phyloP scores from a whole-genome alignment of 108 stramenopile species.

The Seminavis robusta region DNA sequence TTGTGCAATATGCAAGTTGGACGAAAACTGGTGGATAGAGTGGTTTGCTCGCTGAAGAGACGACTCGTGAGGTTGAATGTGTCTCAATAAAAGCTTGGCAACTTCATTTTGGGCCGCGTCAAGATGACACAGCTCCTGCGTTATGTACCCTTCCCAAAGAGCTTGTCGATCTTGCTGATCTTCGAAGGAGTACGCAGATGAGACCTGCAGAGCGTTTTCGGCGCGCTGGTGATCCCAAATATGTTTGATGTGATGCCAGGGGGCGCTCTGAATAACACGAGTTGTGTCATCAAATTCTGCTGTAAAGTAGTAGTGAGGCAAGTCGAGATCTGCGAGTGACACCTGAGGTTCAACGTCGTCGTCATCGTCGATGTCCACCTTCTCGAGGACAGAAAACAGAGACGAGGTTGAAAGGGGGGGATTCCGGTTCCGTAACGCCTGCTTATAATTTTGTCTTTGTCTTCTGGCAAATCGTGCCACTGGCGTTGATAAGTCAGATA shows the following conservation, averaged over 20 bases:
- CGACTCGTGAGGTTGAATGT: slow-evolving; percentile 30
- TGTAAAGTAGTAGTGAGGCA: slow-evolving; percentile 19
- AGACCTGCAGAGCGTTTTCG: not conserved
- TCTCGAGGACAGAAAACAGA: no score
- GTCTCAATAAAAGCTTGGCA: slow-evolving; percentile 13
- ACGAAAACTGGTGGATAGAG: slow-evolving; percentile 19
- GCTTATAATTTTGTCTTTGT: no score
- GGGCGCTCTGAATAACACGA: slow-evolving; percentile 5
- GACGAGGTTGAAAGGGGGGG: no score
- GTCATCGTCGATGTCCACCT: no score
- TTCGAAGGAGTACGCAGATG: not conserved
- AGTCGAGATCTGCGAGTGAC: not conserved
- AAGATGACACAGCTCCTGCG: slow-evolving; percentile 24
- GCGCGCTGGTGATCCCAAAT: no score
- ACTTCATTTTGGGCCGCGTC: slow-evolving; percentile 25
- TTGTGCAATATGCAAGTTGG: slow-evolving; percentile 29
- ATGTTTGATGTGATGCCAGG: no score
- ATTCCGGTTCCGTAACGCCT: no score
- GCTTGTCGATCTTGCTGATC: not conserved
- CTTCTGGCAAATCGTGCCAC: no score
- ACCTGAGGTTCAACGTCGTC: no score
- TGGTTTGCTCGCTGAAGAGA: slow-evolving; percentile 27
- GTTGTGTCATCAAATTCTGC: slow-evolving; percentile 15
- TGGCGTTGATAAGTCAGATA: no score
- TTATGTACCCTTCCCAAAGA: slow-evolving; percentile 34